Evolutionary conservation across 2,329 filamentous ascomycete genomes (phyloP), one percentile per base, ranked within the genome.

Genomic region (Mycosphaerelloides madeirae): DNA sequence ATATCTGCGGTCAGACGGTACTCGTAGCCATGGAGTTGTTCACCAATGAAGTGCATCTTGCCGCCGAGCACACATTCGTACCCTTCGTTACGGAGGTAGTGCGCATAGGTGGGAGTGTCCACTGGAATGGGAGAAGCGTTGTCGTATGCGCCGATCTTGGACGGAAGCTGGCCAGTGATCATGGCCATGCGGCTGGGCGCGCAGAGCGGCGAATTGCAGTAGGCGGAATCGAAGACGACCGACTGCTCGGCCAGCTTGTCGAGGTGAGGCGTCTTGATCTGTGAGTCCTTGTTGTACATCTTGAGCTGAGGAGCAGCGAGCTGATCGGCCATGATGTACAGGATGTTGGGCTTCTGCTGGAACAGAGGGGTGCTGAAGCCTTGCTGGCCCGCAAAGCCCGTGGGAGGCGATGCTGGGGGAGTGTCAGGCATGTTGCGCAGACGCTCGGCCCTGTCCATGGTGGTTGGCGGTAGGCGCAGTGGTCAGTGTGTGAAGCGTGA

Each of bases 301-400:
- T 89, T 91, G 56, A 96, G 80, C 57, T 90, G 78, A 14, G 90
- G 90, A 20, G 90, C 90, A 14, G 90, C 86, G 66, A 96, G 81
- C 72, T 96, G 90, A 69, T 96, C 90, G 43, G 90, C 90, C 89
- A 96, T 95, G 71, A 96, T 94, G 74, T 93, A 95, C 36, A 90
- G 75, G 56, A 91, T 86, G 68, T 90, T 90, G 49, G 85, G 85
- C 64, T 76, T 77, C 38, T 59, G 54, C 2, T 60, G 60, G 47
- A 67, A 64, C 25, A 65, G 57, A 19, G 64, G 64, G 16, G 63
- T 66, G 54, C 63, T 65, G 56, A 64, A 64, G 53, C 64, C 63
- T 61, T 64, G 62, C 48, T 65, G 63, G 41, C 63, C 64, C n/a
- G 54, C 52, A 41, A 65, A 64, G 38, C 64, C 64, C 11, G 54